Base-by-base conservation (phyloP, 192 early-diverging fungal species). In the Pilobolus umbonatus region DNA sequence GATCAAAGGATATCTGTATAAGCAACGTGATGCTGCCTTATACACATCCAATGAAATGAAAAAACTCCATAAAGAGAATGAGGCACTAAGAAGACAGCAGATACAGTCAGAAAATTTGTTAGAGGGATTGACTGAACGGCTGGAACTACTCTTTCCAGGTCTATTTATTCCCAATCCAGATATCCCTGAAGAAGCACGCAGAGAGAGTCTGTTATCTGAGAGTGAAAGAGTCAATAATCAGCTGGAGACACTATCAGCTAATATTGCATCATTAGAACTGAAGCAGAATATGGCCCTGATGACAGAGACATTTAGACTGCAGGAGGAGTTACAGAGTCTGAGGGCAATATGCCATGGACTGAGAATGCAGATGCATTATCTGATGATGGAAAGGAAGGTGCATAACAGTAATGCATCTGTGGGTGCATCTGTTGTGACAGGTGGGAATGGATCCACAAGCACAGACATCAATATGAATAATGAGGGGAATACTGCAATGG, bases 281-380 rank as follows among this genome's bases (percentile, higher is more conserved):
- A 75, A 81, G 48, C 85, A 88, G 36, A 84, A 86, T 36, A 75
- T 87, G 66, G 83, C 85, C 5, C 60, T 88, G 29, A 80, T 87
- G 78, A 76, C 76, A 11, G 85, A 87, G 52, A 85, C 75, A 8
- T 68, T 81, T 57, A 62, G 84, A 17, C 54, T 85, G 55, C 80
- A 86, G 40, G 87, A 88, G 46, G 87, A 88, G 54, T 75, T 88
- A 42, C 82, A 88, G 40, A 79, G 79, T 40, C 36, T 88, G 28
- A 56, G 80, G 25, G 79, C 81, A 3, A 57, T 85, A 19, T 87
- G 85, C 60, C 80, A 87, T 65, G 79, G 79, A 1, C 47, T 88
- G 31, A 78, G 86, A 34, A 78, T 80, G 75, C 87, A 88, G 55
- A 83, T 88, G 67, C 75, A 87, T 46, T 85, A 79, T 57, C 32